Conservation (phyloP, 805 yeast genomes). For the Myxozyma vanderwaltii region DNA sequence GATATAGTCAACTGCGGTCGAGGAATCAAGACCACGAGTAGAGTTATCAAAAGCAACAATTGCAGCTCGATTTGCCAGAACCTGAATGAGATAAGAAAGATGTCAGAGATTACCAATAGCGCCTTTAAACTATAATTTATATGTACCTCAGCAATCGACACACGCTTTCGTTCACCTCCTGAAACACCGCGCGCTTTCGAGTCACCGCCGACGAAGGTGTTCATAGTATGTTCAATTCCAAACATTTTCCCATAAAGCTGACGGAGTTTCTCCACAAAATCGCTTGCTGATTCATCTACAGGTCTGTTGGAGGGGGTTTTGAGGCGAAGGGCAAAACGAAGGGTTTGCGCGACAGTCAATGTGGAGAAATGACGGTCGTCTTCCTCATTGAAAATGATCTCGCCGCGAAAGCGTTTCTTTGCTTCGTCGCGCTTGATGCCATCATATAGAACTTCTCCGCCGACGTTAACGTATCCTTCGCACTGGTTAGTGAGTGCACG, state of each 20-base stretch:
- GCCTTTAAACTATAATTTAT: not conserved
- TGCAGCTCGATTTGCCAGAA: conserved; percentile 46
- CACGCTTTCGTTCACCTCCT: conserved; percentile 75
- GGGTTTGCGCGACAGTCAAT: conserved; percentile 65
- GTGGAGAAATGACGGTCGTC: conserved; percentile 69
- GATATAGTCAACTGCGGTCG: conserved; percentile 67
- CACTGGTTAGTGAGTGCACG: conserved; percentile 59
- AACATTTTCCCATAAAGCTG: conserved; percentile 58
- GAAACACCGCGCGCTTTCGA: conserved; percentile 64
- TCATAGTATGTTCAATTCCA: conserved; percentile 54
- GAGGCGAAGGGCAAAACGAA: conserved; percentile 63
- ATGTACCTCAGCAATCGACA: conserved; percentile 63
- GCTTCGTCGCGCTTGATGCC: conserved; percentile 62
- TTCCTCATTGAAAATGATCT: conserved; percentile 70
- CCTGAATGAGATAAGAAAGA: conserved; percentile 1
- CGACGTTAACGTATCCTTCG: conserved; percentile 39
- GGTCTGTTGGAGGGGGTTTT: conserved; percentile 65
- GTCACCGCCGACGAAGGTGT: conserved; percentile 68
- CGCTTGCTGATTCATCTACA: conserved; percentile 50
- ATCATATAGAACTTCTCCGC: conserved; percentile 63
- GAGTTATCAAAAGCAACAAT: conserved; percentile 70
- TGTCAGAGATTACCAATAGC: too few species aligned
- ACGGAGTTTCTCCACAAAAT: conserved; percentile 59
- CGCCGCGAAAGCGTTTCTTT: conserved; percentile 64
- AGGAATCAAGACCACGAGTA: conserved; percentile 70